Percentiles rank a stretch among this genome's conserved stretches.
phyloP scores from a whole-genome alignment of 2,329 filamentous ascomycete genomes.

The Grosmannia huntii region DNA sequence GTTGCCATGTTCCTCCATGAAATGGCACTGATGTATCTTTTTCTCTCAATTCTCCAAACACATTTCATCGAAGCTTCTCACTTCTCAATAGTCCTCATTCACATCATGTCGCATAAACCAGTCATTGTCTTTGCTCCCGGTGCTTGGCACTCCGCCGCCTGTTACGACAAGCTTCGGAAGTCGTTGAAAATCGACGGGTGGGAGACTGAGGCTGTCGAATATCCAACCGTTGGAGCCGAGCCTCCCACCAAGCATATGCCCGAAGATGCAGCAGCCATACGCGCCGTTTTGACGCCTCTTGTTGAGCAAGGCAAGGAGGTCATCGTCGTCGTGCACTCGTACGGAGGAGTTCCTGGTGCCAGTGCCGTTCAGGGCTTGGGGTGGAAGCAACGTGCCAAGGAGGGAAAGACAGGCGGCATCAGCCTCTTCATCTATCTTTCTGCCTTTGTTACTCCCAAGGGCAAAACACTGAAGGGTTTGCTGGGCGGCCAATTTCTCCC shows the following conservation, averaged over 20 bases:
- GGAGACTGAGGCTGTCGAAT: slow-evolving; percentile 17
- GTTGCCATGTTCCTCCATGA: neutral
- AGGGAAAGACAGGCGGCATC: slow-evolving; percentile 22
- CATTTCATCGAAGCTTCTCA: neutral
- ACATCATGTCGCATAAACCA: slow-evolving; percentile 14
- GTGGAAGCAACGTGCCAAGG: slow-evolving; percentile 17
- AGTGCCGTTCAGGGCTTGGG: slow-evolving; percentile 18
- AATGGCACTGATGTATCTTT: neutral
- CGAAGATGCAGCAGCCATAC: slow-evolving; percentile 14
- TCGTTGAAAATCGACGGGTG: slow-evolving; percentile 17
- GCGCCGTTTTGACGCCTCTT: neutral
- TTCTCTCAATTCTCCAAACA: neutral
- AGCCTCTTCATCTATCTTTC: slow-evolving; percentile 18
- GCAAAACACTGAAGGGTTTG: slow-evolving; percentile 12
- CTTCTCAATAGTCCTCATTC: neutral
- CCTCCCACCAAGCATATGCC: slow-evolving; percentile 11
- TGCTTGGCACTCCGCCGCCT: slow-evolving; percentile 20
- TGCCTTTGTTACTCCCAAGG: slow-evolving; percentile 15
- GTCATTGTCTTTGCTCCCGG: slow-evolving; percentile 20
- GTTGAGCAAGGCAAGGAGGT: slow-evolving; percentile 1
- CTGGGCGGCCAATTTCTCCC: slow-evolving; percentile 14
- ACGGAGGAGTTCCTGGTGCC: slow-evolving; percentile 15
- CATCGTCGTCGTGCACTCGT: slow-evolving; percentile 1
- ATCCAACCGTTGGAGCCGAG: slow-evolving; percentile 20
- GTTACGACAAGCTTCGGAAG: slow-evolving; percentile 16